Evolutionary conservation across 2,329 filamentous ascomycete genomes (phyloP).

Genomic region (Epicoccum sorghinum): DNA sequence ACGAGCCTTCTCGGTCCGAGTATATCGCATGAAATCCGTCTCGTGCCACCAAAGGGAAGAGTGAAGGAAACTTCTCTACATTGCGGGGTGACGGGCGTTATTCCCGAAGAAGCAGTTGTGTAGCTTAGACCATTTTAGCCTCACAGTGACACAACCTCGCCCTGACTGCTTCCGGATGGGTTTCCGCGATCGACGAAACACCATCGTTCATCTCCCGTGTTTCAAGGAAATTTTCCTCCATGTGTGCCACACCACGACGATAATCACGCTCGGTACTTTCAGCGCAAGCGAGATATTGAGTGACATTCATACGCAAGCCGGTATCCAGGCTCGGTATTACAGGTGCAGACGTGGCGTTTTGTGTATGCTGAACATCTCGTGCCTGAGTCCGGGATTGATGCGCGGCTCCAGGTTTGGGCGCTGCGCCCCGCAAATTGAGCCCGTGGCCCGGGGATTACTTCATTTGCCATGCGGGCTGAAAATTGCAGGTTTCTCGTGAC

Average conservation of each 20-base stretch:
- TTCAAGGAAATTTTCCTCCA: slow-evolving; percentile 6
- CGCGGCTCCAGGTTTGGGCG: slow-evolving; percentile 4
- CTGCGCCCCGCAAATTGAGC: slow-evolving; percentile 7
- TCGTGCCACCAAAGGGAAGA: slow-evolving; percentile 7
- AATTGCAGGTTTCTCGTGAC: slow-evolving; percentile 8
- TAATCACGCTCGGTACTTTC: slow-evolving; percentile 4
- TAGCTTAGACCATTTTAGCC: slow-evolving; percentile 8
- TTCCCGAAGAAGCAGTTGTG: slow-evolving; percentile 8
- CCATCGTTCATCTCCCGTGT: slow-evolving; percentile 10
- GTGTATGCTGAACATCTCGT: slow-evolving; percentile 6
- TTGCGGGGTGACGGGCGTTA: slow-evolving; percentile 13
- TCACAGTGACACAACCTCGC: slow-evolving; percentile 1
- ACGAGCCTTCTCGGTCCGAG: slow-evolving; percentile 14
- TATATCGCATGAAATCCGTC: slow-evolving; percentile 5
- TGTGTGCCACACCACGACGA: neutral
- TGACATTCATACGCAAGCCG: neutral
- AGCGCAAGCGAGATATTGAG: neutral
- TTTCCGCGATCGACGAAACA: slow-evolving; percentile 14
- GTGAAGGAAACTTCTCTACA: slow-evolving; percentile 2
- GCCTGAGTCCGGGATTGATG: neutral
- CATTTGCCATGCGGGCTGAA: slow-evolving; percentile 2
- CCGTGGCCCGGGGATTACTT: slow-evolving; percentile 5
- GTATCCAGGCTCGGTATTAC: slow-evolving; percentile 4
- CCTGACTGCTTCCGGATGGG: neutral
- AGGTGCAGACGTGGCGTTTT: slow-evolving; percentile 3